Evolutionary conservation across 768 basidiomycete genomes (phyloP), one percentile per base, ranked within the genome.

Genomic region (Suillus brevipes): DNA sequence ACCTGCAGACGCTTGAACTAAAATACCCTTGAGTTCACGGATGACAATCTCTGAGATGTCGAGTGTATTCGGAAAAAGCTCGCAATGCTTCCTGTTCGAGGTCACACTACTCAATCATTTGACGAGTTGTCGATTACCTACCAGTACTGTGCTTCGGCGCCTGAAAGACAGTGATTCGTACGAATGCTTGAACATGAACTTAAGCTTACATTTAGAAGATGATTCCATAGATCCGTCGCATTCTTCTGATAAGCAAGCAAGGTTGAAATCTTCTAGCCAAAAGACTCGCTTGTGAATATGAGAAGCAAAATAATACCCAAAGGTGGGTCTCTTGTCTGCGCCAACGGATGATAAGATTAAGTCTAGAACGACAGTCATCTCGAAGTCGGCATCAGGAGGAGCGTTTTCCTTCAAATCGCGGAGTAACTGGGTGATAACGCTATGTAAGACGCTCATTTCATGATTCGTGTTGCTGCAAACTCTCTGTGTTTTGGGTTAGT

Each of bases 1-100:
- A 77, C 74, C 74, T 71, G 74, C 74, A 18, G 75, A 73, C 47
- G 74, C 71, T 53, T 75, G 74, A 36, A 75, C 43, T 31, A 75
- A 56, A 43, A 70, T 23, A 18, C 67, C 60, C 53, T 73, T 75
- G 31, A 77, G 23, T 42, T 68, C 65, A 45, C 61, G 31, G 9
- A 64, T 72, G 60, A 67, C 42, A 2, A 66, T 52, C 47, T 67
- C 68, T 23, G 72, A 71, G 55, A 75, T 62, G 7, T 47, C 20
- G 13, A 74, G 68, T 6, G 63, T 67, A 25, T 67, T 75, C 34
- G 74, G 74, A 58, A 75, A 75, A 9, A 75, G 53, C 52, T 75
- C 75, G 50, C 76, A 75, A 52, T 75, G 75, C 52, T 65, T 74
- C 74, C 74, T 75, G 50, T 43, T 42, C 18, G 23, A 12, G 16